Evolutionary conservation across 768 basidiomycete species (phyloP).

Genomic region (Tulasnella sp.): DNA sequence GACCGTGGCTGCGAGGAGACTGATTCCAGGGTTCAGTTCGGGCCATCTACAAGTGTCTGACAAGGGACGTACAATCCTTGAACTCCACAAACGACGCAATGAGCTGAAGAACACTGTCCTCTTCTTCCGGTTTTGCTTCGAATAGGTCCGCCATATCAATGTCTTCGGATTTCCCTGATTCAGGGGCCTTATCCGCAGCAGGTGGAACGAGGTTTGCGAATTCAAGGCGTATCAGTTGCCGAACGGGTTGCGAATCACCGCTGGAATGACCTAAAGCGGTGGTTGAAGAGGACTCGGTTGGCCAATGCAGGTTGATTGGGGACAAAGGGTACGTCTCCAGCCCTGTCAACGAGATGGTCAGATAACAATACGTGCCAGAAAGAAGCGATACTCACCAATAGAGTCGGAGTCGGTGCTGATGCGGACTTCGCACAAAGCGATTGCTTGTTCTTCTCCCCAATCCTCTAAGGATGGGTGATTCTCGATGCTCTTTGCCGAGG

Average conservation of each 20-base stretch:
- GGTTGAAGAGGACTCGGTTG: neutral
- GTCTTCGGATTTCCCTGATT: neutral
- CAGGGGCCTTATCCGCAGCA: neutral
- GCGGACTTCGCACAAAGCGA: conserved; percentile 3
- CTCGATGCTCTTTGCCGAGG: neutral
- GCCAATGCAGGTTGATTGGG: conserved; percentile 1
- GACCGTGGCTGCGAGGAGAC: neutral
- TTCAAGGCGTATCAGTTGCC: neutral
- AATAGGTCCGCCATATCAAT: neutral
- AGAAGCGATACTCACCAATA: neutral
- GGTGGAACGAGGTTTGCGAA: neutral
- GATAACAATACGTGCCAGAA: neutral
- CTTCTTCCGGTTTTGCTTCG: neutral
- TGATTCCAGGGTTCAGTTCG: neutral
- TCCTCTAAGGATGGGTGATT: neutral
- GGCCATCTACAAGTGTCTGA: neutral
- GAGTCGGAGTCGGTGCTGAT: neutral
- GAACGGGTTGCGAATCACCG: neutral
- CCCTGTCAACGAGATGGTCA: neutral
- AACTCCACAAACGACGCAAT: neutral
- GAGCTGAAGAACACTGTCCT: neutral
- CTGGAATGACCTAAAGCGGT: neutral
- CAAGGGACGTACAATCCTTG: neutral
- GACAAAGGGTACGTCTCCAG: neutral
- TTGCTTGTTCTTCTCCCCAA: conserved; percentile 7